These are phyloP conservation scores for Colletotrichum higginsianum DNA, from an alignment of 2,329 filamentous ascomycete genomes.

Conservation along the genomic window DNA sequence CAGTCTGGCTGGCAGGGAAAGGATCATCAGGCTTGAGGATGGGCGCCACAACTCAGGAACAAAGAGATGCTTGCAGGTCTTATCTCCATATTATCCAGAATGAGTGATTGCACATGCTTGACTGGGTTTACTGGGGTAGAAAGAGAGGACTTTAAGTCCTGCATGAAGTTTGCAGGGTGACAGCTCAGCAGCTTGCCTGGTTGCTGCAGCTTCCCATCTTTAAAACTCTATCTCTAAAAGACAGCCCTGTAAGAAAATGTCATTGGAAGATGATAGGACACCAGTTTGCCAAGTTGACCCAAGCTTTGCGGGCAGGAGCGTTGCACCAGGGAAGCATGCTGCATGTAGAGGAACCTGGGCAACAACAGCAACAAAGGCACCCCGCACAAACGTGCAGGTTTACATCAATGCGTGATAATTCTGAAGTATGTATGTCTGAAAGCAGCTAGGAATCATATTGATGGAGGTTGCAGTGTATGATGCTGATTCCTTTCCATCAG, in stretches of 20 bases:
- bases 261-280: neutral
- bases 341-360: neutral
- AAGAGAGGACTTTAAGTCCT: neutral
- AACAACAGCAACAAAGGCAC: constrained; percentile 2
- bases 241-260: neutral
- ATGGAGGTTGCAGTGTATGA: too few relatives aligned
- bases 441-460: too few relatives aligned
- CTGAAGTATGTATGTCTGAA: fast-evolving
- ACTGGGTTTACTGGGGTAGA: too few relatives aligned
- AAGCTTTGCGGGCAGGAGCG: constrained; percentile 5
- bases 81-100: too few relatives aligned
- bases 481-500: neutral
- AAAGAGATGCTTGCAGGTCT: too few relatives aligned
- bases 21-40: too few relatives aligned
- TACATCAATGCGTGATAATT: neutral
- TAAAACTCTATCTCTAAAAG: fast-evolving
- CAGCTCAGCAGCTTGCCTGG: neutral
- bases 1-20: neutral
- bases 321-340: neutral
- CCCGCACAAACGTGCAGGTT: neutral
- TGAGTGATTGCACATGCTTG: too few relatives aligned
- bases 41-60: too few relatives aligned
- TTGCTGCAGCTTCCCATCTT: too few relatives aligned
- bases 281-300: neutral
- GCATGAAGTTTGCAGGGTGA: neutral